A percentile compares a stretch with the other conserved stretches of the same genome.
phyloP scores from a whole-genome alignment of 1,284 basidiomycete species.

The Ganoderma lucidum region DNA sequence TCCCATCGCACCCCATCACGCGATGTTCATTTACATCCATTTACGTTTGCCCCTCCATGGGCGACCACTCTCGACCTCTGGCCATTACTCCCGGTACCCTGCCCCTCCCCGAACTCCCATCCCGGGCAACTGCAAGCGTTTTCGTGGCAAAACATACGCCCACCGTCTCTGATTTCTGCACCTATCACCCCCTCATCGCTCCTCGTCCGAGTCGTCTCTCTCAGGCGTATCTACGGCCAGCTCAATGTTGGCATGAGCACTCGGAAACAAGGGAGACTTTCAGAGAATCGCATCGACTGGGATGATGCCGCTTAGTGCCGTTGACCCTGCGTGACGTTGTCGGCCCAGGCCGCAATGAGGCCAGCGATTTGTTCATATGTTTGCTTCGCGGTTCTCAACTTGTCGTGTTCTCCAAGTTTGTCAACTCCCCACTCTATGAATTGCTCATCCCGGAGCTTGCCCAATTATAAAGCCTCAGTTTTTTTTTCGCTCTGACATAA shows the following conservation, averaged over 20 bases:
- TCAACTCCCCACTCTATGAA: neutral
- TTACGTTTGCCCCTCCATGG: neutral
- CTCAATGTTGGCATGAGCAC: neutral
- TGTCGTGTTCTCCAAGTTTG: neutral
- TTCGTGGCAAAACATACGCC: neutral
- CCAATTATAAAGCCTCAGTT: neutral
- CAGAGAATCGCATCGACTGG: neutral
- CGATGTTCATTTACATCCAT: neutral
- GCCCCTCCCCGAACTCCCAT: neutral
- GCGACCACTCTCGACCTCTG: neutral
- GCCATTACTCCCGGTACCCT: neutral
- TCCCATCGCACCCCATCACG: slow-evolving; percentile 7
- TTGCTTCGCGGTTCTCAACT: neutral
- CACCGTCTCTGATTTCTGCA: neutral
- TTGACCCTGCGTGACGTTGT: neutral
- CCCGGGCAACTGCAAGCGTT: neutral
- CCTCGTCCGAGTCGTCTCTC: no score
- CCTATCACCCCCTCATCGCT: neutral
- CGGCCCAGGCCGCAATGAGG: neutral
- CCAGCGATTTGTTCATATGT: neutral
- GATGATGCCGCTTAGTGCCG: neutral
- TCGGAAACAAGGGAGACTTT: neutral
- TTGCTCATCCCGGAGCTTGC: neutral
- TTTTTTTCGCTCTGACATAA: no score
- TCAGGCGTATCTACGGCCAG: neutral